Conservation (phyloP, 202 grass and related monocot species). For the Miscanthus sacchariflorus region DNA sequence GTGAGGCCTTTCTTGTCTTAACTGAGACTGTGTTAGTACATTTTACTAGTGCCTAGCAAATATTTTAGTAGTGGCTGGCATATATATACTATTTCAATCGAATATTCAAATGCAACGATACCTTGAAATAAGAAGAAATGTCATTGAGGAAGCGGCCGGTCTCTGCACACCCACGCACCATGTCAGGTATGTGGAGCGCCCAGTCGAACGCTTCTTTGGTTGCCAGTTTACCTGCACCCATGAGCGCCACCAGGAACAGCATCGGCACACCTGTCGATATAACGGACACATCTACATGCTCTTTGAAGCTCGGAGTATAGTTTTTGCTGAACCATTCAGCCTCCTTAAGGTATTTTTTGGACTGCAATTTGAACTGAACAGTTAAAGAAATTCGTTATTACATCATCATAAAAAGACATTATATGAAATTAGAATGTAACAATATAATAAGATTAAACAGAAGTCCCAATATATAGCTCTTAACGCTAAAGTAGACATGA, state of each 20-base stretch:
- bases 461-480: no score
- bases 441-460: no score
- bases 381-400: background rate
- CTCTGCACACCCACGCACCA: background rate
- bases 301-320: background rate
- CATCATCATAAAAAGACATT: background rate
- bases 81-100: no score
- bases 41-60: no score
- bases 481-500: no score
- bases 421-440: no score
- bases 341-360: background rate
- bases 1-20: no score
- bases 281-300: background rate
- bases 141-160: background rate
- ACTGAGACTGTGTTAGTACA: no score
- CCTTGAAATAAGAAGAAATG: slow-evolving; percentile 14
- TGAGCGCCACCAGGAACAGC: background rate
- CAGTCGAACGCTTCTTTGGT: background rate
- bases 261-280: background rate
- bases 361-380: background rate
- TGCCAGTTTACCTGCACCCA: background rate
- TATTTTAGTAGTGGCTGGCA: no score
- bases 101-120: background rate
- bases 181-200: background rate
- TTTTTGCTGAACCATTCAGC: background rate